Evolutionary conservation across 768 basidiomycete genomes (phyloP), one percentile per base, ranked within the genome.

Genomic region (Grammothele lineata): DNA sequence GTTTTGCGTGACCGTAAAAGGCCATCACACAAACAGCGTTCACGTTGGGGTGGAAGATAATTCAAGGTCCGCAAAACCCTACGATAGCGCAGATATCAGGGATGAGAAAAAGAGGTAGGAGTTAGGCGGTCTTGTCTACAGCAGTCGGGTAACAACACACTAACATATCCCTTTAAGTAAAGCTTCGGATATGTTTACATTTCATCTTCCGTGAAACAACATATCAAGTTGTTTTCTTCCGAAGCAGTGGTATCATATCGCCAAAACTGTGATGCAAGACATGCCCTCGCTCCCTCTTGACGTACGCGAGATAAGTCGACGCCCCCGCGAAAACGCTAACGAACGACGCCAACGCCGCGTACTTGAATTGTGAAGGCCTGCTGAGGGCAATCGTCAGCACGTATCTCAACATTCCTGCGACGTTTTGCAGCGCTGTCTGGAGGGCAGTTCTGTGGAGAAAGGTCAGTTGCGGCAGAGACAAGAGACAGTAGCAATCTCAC

Each of bases 371-470:
- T 3, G 58, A 55, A 0, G 70, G 70, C 5, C 53, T 58, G n/a
- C 58, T 62, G 17, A 71, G 54, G 22, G 65, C 52, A 40, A 70
- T 67, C 1, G 66, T 66, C 11, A 69, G 54, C 25, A 63, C 59
- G 50, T 68, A 71, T 58, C 62, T 68, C 2, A 60, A 41, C 46
- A 62, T 51, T 36, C 57, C 53, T n/a, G 52, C 49, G 2, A 64
- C 43, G 30, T 67, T 69, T 40, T 70, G 67, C 35, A 70, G 51
- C 2, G 63, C 59, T 43, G 59, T 67, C 44, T 70, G 70, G 0
- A 70, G 60, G 0, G 63, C 63, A 22, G 65, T 69, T 39, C 55
- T 57, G 32, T 33, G 14, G 30, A 33, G 37, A 30, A 21, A 12
- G 4, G 8, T 38, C 14, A 43, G 37, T 7, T 14, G 19, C 5